A percentile compares a stretch with the other conserved stretches of the same genome.
These are phyloP conservation scores for Termitomyces heimii DNA, from an alignment of 768 basidiomycete species.

Conservation along the genomic window DNA sequence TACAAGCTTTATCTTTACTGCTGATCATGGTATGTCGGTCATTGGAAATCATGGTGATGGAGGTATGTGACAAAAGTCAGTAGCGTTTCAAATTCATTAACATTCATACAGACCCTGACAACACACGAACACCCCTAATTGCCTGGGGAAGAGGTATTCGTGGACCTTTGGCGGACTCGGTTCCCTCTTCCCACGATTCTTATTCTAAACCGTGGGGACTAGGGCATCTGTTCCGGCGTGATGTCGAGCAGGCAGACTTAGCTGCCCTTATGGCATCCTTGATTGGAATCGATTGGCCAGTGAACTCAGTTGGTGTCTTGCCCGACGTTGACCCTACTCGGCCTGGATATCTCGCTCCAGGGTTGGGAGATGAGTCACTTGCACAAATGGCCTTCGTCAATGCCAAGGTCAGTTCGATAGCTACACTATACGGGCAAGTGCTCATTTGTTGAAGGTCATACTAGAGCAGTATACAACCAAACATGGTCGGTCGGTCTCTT, in stretches of 20 bases:
- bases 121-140: constrained; percentile 79
- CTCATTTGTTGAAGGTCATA: constrained; percentile 39
- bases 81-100: constrained; percentile 2
- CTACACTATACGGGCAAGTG: not conserved
- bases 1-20: constrained; percentile 76
- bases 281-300: constrained; percentile 69
- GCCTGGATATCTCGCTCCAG: constrained; percentile 52
- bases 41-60: constrained; percentile 91
- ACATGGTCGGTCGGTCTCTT: constrained; percentile 46
- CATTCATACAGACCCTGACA: constrained; percentile 68
- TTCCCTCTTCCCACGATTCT: constrained; percentile 60
- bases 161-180: constrained; percentile 52
- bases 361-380: constrained; percentile 38
- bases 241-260: constrained; percentile 82
- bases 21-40: constrained; percentile 87
- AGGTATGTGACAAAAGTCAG: constrained; percentile 35
- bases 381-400: constrained; percentile 60
- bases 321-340: constrained; percentile 63
- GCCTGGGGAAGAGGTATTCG: constrained; percentile 80
- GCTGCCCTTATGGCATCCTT: constrained; percentile 73
- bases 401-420: constrained; percentile 37
- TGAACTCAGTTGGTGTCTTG: constrained; percentile 76
- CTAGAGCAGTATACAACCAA: constrained; percentile 76
- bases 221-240: constrained; percentile 52
- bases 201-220: constrained; percentile 66